Evolutionary conservation across 495 filamentous ascomycete genomes (phyloP), one percentile per base, ranked within the genome.

Genomic region (Saxispiralis lemnorum): DNA sequence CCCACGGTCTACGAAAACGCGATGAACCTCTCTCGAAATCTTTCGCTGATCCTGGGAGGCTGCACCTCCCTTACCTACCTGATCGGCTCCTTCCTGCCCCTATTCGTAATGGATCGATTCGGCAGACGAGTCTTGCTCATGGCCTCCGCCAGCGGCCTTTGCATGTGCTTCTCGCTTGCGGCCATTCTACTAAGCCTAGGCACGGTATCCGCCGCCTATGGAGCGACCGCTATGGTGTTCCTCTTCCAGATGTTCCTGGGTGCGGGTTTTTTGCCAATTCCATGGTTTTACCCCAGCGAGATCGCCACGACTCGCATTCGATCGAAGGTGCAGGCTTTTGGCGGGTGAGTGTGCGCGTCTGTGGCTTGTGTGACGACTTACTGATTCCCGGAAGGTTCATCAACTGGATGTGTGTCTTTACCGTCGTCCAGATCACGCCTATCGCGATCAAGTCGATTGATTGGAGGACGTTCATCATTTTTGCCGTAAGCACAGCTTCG

Each of bases 1-100:
- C 66, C 70, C 0, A 63, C 56, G 6, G 68, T 75, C 2, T 51
- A 73, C 6, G 66, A 67, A 13, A 47, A 63, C 18, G 69, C 67
- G 0, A 67, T 73, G 28, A 47, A 48, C 18, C 52, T 59, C 36
- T 52, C 56, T 6, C 46, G 44, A 31, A 30, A 49, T 11, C 41
- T 56, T 12, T 15, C 41, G 7, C 48, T 55, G 1, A 55, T 59
- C 46, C 39, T 59, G 2, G 56, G 63, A 17, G 61, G 57, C 4
- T 60, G 58, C 52, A 58, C 58, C 45, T 60, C 58, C 51, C 43
- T 61, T 6, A 56, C 52, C 45, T 60, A 58, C 47, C 43, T 58
- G 6, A 28, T 28, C 24, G 24, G 24, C 5, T 28, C 24, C 24
- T 28, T 28, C 24, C 24, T 28, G 24, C 24, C 24, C 4, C 55